Percentiles rank a stretch among this genome's conserved stretches.
Conservation (phyloP, 2,329 filamentous ascomycete genomes). For the Falciphora oryzae region DNA sequence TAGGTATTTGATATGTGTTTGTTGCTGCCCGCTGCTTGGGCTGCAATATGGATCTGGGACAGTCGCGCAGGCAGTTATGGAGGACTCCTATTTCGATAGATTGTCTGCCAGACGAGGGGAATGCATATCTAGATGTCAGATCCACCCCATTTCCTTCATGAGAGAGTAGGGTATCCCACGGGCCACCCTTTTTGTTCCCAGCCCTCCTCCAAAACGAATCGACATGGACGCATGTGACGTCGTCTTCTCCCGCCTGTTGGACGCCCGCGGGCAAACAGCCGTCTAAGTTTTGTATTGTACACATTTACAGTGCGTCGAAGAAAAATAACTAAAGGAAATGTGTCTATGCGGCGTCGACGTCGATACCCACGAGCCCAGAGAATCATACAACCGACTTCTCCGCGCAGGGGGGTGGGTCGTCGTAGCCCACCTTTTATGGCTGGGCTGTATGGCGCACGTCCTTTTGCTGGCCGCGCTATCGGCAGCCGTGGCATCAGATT, state of each 20-base stretch:
- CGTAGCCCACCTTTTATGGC: not conserved
- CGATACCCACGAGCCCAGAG: not conserved
- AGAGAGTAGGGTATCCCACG: slow-evolving; percentile 6
- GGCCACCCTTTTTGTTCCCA: not conserved
- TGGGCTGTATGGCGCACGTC: not conserved
- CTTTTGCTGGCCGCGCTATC: not conserved
- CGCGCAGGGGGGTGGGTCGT: not conserved
- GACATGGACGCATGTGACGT: not conserved
- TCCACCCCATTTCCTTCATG: not conserved
- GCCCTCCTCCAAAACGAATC: not conserved
- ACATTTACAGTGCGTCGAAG: slow-evolving; percentile 41
- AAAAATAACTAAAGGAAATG: slow-evolving; percentile 38
- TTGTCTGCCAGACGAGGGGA: not conserved
- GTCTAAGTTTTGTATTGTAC: slow-evolving; percentile 50
- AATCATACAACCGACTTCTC: slow-evolving; percentile 1
- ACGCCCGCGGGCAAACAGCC: slow-evolving; percentile 13
- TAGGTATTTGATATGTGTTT: not conserved
- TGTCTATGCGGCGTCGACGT: slow-evolving; percentile 37
- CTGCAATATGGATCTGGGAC: not conserved
- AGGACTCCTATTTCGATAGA: not conserved
- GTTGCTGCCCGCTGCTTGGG: not conserved
- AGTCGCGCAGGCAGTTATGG: too few species aligned
- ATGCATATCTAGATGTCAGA: slow-evolving; percentile 6
- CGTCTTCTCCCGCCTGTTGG: not conserved
- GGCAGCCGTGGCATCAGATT: not conserved